Base-by-base conservation (phyloP, 140 eudicot species). In the Stevia rebaudiana region DNA sequence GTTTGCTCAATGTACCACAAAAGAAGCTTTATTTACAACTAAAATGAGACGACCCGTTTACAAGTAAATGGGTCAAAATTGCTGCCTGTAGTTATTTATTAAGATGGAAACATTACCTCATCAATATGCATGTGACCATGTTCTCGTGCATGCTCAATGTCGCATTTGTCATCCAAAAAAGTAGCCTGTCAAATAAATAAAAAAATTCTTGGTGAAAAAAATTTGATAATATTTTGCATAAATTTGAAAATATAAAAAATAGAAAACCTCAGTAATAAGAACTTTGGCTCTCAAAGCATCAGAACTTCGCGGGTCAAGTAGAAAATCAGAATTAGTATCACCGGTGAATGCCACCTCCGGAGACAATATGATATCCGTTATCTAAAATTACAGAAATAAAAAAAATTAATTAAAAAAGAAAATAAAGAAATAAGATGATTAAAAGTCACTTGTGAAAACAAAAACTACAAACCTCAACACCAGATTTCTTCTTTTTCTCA, bases 311-410 rank as follows among this genome's bases (percentile, higher is more conserved):
- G 98, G 98, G 77, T 88, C 91, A 49, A 85, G 84, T 70, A 84
- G 73, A 81, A 92, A 88, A 39, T 92, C 95, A 8, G 98, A 88
- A 25, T 41, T 85, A 46, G 98, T 92, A 78, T 92, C 98, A 44
- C 98, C 96, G 0, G 96, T 92, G 80, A 92, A 92, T 56, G 98
- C 98, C 51, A 88, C 89, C 79, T 92, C 98, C 10, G 98, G 98
- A 47, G 86, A 81, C 76, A 91, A 83, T 48, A 92, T 76, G 47
- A 84, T 83, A 79, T 92, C 96, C 22, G 95, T 85, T 39, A 92
- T 92, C 98, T 88, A 74, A 55, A 53, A 77, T 46, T 10, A 61
- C 73, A 55, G 63, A 41, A 6, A 24, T 4, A 31, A 1, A 35
- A 61, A 28, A 28, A 28, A 28, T 28, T 1, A 41, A 71, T 37